phyloP scores from a whole-genome alignment of 495 filamentous ascomycete genomes.

The Penicillium subrubescens region DNA sequence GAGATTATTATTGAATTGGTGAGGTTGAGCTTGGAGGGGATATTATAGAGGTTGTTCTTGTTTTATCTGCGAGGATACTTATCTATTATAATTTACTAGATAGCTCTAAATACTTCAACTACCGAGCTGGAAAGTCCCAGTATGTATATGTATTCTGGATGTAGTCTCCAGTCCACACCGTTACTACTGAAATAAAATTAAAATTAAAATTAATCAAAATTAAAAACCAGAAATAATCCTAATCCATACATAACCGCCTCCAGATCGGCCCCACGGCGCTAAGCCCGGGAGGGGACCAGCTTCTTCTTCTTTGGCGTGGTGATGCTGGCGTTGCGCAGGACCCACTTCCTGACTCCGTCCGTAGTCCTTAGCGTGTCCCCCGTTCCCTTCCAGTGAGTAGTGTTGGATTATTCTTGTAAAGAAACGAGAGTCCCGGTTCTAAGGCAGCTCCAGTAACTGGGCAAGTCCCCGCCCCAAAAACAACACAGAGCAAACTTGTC shows the following conservation, averaged over 20 bases:
- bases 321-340: slow-evolving; percentile 17
- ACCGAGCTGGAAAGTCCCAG: background rate
- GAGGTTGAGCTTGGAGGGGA: background rate
- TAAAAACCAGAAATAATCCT: background rate
- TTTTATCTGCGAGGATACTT: background rate
- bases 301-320: slow-evolving; percentile 31
- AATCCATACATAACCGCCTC: slow-evolving; percentile 34
- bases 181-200: background rate
- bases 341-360: slow-evolving; percentile 2
- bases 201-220: background rate
- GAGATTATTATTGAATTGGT: no score
- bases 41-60: background rate
- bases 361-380: background rate
- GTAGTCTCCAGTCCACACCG: background rate
- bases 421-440: no score
- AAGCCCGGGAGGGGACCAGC: slow-evolving; percentile 38
- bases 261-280: slow-evolving; percentile 46
- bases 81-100: background rate
- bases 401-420: no score
- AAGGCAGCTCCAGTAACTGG: no score
- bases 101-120: background rate
- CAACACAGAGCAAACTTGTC: background rate
- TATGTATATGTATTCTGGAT: background rate
- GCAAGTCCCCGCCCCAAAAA: background rate
- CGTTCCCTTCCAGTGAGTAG: background rate